Evolutionary conservation across 257 asterid genomes (phyloP).

Genomic region (Solanum verrucosum): DNA sequence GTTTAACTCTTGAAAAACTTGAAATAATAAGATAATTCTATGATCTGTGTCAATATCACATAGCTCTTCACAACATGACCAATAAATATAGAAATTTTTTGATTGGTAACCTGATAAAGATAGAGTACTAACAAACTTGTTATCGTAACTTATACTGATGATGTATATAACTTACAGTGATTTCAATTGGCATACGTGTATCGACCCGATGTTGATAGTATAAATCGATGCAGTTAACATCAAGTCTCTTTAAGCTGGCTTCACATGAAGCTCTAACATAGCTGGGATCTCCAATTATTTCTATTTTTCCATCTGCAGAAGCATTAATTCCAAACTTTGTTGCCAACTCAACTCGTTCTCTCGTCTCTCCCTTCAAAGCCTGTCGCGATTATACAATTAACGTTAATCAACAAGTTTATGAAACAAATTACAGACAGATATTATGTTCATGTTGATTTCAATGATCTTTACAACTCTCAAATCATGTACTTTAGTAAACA

Average conservation of each 20-base stretch:
- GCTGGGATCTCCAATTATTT: constrained; percentile 22
- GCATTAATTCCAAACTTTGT: constrained; percentile 23
- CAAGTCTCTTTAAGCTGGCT: constrained; percentile 36
- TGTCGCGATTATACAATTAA: not conserved
- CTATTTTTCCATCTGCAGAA: not conserved
- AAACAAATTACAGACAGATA: not conserved
- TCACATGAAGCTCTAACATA: constrained; percentile 30
- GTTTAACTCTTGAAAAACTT: too few species aligned
- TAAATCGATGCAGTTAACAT: constrained; percentile 25
- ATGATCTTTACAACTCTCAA: not conserved
- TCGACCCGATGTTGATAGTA: constrained; percentile 35
- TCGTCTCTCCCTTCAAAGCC: constrained; percentile 30
- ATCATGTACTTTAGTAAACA: not conserved
- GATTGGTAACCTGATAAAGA: not conserved
- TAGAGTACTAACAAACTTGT: not conserved
- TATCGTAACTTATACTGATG: too few species aligned
- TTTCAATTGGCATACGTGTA: constrained; percentile 29
- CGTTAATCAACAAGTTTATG: not conserved
- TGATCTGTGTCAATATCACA: too few species aligned
- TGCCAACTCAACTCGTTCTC: constrained; percentile 30
- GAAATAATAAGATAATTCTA: too few species aligned
- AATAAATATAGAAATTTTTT: too few species aligned
- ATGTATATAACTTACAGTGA: constrained; percentile 15
- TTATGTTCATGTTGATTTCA: not conserved
- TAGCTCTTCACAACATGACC: too few species aligned